A percentile compares a stretch with the other conserved stretches of the same genome.
Evolutionary conservation across 2,329 filamentous ascomycete species (phyloP).

Genomic region (Fusarium veterinarium): DNA sequence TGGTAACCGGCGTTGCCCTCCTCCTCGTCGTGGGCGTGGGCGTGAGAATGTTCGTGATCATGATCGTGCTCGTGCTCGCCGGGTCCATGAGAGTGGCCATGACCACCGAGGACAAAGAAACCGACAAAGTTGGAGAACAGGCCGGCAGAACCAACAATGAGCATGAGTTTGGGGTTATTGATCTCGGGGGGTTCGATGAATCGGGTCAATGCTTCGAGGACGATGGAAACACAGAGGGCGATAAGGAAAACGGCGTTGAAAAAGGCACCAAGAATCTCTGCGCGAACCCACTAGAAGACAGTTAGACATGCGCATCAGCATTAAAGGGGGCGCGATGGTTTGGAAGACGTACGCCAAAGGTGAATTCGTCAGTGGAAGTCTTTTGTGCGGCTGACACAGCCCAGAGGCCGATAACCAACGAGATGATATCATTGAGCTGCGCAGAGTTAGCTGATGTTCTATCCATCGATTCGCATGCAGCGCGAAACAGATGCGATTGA

Average conservation of each 20-base stretch:
- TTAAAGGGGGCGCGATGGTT: neutral
- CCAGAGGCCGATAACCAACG: conserved; percentile 91
- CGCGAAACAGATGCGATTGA: conserved; percentile 23
- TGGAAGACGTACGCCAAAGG: conserved; percentile 79
- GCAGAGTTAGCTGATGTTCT: conserved; percentile 22
- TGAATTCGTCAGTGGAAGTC: conserved; percentile 89
- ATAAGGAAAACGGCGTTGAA: conserved; percentile 98
- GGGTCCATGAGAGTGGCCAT: conserved; percentile 82
- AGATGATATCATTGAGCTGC: conserved; percentile 96
- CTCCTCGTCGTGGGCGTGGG: conserved; percentile 58
- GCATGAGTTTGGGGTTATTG: conserved; percentile 83
- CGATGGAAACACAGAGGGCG: conserved; percentile 94
- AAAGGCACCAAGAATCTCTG: conserved; percentile 94
- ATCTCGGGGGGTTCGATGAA: conserved; percentile 93
- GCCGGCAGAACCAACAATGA: conserved; percentile 88
- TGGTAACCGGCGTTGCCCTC: conserved; percentile 60
- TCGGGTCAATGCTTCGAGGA: conserved; percentile 92
- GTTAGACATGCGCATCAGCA: conserved; percentile 36
- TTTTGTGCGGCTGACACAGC: conserved; percentile 90
- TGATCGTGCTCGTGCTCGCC: conserved; percentile 63
- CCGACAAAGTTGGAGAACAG: conserved; percentile 90
- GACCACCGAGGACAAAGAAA: conserved; percentile 91
- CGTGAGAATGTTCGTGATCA: conserved; percentile 50
- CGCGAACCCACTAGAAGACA: conserved; percentile 84
- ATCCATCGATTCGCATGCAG: neutral